phyloP scores from a whole-genome alignment of 2,329 filamentous ascomycete species.

The Sporothrix inflata region DNA sequence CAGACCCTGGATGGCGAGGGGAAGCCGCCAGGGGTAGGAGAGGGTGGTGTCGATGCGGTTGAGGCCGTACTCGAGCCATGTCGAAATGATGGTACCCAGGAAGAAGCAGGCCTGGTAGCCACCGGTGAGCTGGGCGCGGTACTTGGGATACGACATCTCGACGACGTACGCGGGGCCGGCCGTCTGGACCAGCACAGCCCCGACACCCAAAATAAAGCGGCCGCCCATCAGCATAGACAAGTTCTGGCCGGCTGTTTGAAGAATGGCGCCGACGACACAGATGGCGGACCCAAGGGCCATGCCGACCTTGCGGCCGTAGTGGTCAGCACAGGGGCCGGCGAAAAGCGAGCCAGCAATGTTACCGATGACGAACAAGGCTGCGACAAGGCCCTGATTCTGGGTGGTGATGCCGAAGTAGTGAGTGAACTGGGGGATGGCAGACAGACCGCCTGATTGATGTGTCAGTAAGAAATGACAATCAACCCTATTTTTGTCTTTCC shows the following conservation, averaged over 20 bases:
- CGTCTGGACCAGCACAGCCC: slow-evolving; percentile 19
- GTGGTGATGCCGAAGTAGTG: slow-evolving; percentile 27
- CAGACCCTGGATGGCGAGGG: slow-evolving; percentile 22
- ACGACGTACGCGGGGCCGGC: slow-evolving; percentile 26
- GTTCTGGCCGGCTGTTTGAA: slow-evolving; percentile 19
- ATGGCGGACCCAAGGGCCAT: slow-evolving; percentile 23
- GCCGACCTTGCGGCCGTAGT: slow-evolving; percentile 22
- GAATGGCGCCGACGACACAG: slow-evolving; percentile 18
- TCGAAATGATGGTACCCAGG: slow-evolving; percentile 24
- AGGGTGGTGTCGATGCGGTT: slow-evolving; percentile 6
- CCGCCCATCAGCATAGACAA: slow-evolving; percentile 21
- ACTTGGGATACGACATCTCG: slow-evolving; percentile 27
- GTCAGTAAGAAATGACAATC: background rate
- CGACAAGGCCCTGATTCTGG: slow-evolving; percentile 24
- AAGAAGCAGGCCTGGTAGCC: slow-evolving; percentile 27
- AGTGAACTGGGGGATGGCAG: slow-evolving; percentile 23
- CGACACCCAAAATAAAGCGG: slow-evolving; percentile 26
- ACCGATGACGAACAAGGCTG: slow-evolving; percentile 23
- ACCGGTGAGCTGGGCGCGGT: slow-evolving; percentile 25
- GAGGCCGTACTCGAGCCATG: slow-evolving; percentile 22
- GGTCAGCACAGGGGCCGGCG: slow-evolving; percentile 21
- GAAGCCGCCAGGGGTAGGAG: slow-evolving; percentile 22
- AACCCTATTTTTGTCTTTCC: background rate
- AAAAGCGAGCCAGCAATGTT: slow-evolving; percentile 23
- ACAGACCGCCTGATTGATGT: slow-evolving; percentile 16